These are phyloP conservation scores for Hypseocharis bilobata DNA, from an alignment of 441 rosid species.

Conservation along the genomic window DNA sequence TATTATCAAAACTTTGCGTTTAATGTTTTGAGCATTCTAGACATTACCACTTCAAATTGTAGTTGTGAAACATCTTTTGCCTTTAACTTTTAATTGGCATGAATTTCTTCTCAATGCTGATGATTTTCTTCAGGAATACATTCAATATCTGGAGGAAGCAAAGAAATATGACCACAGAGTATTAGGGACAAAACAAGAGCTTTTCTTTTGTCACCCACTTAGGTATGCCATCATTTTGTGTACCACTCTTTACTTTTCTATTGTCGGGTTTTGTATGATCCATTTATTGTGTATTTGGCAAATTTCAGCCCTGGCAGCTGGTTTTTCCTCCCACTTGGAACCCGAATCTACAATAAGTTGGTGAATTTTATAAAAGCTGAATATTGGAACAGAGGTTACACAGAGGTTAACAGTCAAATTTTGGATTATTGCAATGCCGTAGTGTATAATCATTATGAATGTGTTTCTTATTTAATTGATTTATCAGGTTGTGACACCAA, in stretches of 20 bases:
- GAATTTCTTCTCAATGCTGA: slow-evolving; percentile 6
- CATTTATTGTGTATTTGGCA: slow-evolving; percentile 19
- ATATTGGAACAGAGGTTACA: slow-evolving; percentile 79
- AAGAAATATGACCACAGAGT: slow-evolving; percentile 85
- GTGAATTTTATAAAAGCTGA: slow-evolving; percentile 63
- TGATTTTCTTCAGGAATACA: slow-evolving; percentile 51
- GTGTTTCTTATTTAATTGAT: slow-evolving; percentile 15
- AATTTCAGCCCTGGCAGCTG: slow-evolving; percentile 90
- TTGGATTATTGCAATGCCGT: slow-evolving; percentile 16
- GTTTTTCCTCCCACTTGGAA: slow-evolving; percentile 91
- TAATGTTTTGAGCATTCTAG: not conserved
- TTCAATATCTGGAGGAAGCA: slow-evolving; percentile 65
- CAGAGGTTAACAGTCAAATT: slow-evolving; percentile 47
- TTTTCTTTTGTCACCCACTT: slow-evolving; percentile 77
- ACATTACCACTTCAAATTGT: not conserved
- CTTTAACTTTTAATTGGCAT: not conserved
- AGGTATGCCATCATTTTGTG: slow-evolving; percentile 37
- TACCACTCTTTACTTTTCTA: slow-evolving; percentile 1
- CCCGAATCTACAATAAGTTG: slow-evolving; percentile 78
- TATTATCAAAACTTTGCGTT: not conserved
- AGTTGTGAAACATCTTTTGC: not conserved
- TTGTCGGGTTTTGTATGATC: slow-evolving; percentile 12
- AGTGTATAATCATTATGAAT: slow-evolving; percentile 8
- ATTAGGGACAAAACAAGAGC: slow-evolving; percentile 84
- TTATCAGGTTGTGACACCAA: slow-evolving; percentile 80